These are phyloP conservation scores for Fusarium penzigii DNA, from an alignment of 2,329 filamentous ascomycete genomes.

Conservation along the genomic window DNA sequence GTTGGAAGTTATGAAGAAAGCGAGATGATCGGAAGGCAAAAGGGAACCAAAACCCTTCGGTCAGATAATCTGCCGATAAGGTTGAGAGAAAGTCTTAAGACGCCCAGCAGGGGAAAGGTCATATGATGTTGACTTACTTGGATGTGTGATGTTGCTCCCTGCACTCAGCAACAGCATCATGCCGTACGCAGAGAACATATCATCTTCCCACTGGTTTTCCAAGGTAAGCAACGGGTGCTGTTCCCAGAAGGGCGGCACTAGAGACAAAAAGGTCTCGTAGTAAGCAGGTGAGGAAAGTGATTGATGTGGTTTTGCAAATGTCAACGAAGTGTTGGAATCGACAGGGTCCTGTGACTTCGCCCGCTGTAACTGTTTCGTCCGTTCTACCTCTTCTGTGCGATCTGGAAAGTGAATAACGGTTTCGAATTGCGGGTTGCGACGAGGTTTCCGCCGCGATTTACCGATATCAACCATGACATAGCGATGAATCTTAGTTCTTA, in stretches of 20 bases:
- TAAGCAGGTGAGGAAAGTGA: too few relatives aligned
- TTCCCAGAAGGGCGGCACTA: too few relatives aligned
- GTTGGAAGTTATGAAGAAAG: slow-evolving; percentile 6
- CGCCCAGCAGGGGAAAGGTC: not conserved
- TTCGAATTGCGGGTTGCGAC: not conserved
- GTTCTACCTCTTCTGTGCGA: not conserved
- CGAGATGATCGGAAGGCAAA: slow-evolving; percentile 10
- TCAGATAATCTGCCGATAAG: not conserved
- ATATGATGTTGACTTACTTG: not conserved
- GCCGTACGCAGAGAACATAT: too few relatives aligned
- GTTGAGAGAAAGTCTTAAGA: not conserved
- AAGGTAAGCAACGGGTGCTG: too few relatives aligned
- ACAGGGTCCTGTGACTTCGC: too few relatives aligned
- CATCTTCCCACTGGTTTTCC: too few relatives aligned
- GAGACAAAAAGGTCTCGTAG: too few relatives aligned
- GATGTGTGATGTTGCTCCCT: too few relatives aligned
- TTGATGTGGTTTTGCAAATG: too few relatives aligned
- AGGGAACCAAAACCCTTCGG: slow-evolving; percentile 6
- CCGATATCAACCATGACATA: slow-evolving; percentile 10
- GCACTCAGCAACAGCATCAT: too few relatives aligned
- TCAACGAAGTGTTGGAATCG: too few relatives aligned
- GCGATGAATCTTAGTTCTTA: slow-evolving; percentile 1
- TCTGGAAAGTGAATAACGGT: slow-evolving; percentile 1
- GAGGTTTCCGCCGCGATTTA: slow-evolving; percentile 2
- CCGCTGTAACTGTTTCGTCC: not conserved